Evolutionary conservation across 139 green algal species (phyloP).

Genomic region (Ettlia oleoabundans): DNA sequence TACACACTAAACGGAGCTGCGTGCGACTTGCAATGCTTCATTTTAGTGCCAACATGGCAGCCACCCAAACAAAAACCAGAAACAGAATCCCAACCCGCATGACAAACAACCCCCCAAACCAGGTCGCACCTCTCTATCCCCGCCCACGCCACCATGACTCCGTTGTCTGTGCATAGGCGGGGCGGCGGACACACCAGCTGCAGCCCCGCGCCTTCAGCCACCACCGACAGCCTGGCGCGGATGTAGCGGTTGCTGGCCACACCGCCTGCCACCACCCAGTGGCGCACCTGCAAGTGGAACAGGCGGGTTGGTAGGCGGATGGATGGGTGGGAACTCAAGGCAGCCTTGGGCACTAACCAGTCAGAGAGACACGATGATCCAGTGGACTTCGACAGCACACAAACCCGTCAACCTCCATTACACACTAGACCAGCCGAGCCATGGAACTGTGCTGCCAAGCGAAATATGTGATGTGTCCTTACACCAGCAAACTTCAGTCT

Average conservation of each 20-base stretch:
- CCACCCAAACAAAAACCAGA: too few relatives aligned
- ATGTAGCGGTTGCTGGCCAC: slow-evolving; percentile 92
- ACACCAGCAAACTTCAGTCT: too few relatives aligned
- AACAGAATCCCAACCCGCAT: too few relatives aligned
- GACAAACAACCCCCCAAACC: too few relatives aligned
- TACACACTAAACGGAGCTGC: too few relatives aligned
- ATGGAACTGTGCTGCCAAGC: neutral
- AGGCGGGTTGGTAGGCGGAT: neutral
- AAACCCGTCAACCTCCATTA: neutral
- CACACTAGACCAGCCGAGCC: neutral
- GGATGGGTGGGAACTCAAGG: neutral
- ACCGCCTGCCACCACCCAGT: slow-evolving; percentile 93
- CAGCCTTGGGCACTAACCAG: neutral
- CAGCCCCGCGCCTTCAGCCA: slow-evolving; percentile 63
- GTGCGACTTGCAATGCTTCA: too few relatives aligned
- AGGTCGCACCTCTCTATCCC: slow-evolving; percentile 93
- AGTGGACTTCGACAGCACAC: neutral
- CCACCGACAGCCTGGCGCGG: slow-evolving; percentile 54
- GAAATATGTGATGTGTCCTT: too few relatives aligned
- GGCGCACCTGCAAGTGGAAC: slow-evolving; percentile 1
- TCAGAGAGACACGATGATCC: neutral
- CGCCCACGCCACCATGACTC: slow-evolving; percentile 98
- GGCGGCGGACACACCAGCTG: slow-evolving; percentile 82
- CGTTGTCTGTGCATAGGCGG: slow-evolving; percentile 96
- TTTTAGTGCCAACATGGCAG: too few relatives aligned